phyloP scores from a whole-genome alignment of 257 asterid genomes.

The Fraxinus cuspidata region DNA sequence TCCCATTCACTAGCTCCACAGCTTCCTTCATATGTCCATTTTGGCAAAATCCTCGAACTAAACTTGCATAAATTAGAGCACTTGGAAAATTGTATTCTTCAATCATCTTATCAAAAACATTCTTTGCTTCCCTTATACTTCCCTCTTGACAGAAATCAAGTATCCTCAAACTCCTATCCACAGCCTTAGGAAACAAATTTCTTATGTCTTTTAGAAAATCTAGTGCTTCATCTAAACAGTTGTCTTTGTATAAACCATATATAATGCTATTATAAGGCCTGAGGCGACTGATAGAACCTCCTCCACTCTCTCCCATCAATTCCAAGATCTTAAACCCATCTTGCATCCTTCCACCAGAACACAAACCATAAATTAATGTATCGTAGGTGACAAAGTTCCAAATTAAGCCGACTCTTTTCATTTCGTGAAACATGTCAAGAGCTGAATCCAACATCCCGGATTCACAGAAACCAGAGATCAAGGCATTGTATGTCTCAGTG shows the following conservation, averaged over 20 bases:
- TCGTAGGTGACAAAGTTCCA: slow-evolving; percentile 64
- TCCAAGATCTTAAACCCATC: slow-evolving; percentile 75
- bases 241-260: slow-evolving; percentile 68
- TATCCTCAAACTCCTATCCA: slow-evolving; percentile 45
- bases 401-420: slow-evolving; percentile 61
- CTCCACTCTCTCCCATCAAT: slow-evolving; percentile 48
- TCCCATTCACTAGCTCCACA: slow-evolving; percentile 57
- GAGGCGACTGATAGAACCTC: slow-evolving; percentile 33
- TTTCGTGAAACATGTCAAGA: slow-evolving; percentile 77
- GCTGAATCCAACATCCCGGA: slow-evolving; percentile 60
- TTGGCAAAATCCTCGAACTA: slow-evolving; percentile 50
- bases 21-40: slow-evolving; percentile 58
- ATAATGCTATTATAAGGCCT: slow-evolving; percentile 76
- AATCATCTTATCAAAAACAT: slow-evolving; percentile 47
- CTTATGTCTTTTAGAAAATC: slow-evolving; percentile 59
- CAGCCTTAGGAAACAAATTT: slow-evolving; percentile 63
- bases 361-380: slow-evolving; percentile 61
- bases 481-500: slow-evolving; percentile 62
- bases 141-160: slow-evolving; percentile 44
- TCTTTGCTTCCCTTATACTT: slow-evolving; percentile 45
- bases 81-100: slow-evolving; percentile 61
- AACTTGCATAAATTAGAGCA: slow-evolving; percentile 53
- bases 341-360: slow-evolving; percentile 51
- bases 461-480: slow-evolving; percentile 72
- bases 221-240: slow-evolving; percentile 42